Conservation (phyloP, 495 filamentous ascomycete species). For the Penicillium cataractarum region DNA sequence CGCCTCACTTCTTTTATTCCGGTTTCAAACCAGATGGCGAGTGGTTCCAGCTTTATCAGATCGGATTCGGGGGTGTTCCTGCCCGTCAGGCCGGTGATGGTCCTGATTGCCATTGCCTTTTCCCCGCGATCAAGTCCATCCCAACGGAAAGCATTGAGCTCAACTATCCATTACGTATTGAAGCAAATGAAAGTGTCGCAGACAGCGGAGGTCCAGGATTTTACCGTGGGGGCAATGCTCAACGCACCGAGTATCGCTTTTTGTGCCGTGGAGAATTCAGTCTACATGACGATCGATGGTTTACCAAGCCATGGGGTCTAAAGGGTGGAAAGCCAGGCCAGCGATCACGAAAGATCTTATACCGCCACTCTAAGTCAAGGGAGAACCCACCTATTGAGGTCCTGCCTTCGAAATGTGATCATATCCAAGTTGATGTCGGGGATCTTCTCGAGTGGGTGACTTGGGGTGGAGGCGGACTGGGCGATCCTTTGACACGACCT, state of each 20-base stretch:
- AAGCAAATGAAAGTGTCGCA: constrained; percentile 52
- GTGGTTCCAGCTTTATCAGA: constrained; percentile 57
- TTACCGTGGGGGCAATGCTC: constrained; percentile 53
- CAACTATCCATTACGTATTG: constrained; percentile 53
- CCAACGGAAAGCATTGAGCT: constrained; percentile 55
- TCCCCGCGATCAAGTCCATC: constrained; percentile 56
- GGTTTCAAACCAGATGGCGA: constrained; percentile 53
- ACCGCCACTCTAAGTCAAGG: constrained; percentile 39
- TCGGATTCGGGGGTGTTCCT: constrained; percentile 55
- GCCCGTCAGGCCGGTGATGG: constrained; percentile 53
- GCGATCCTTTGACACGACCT: constrained; percentile 51
- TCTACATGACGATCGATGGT: constrained; percentile 55
- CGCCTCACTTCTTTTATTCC: constrained; percentile 55
- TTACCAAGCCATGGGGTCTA: constrained; percentile 56
- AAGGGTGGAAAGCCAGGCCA: constrained; percentile 50
- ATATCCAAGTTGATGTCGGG: constrained; percentile 48
- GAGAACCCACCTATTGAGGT: constrained; percentile 31
- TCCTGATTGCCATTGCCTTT: constrained; percentile 55
- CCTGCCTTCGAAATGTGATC: constrained; percentile 52
- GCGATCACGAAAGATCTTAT: constrained; percentile 46
- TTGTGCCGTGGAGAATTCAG: constrained; percentile 50
- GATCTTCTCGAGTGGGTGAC: constrained; percentile 57
- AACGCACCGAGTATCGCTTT: constrained; percentile 52
- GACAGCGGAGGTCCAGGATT: constrained; percentile 53
- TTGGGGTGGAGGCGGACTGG: constrained; percentile 55